Evolutionary conservation across 2,329 filamentous ascomycete genomes (phyloP).

Genomic region (Sphaerulina vaccinii): DNA sequence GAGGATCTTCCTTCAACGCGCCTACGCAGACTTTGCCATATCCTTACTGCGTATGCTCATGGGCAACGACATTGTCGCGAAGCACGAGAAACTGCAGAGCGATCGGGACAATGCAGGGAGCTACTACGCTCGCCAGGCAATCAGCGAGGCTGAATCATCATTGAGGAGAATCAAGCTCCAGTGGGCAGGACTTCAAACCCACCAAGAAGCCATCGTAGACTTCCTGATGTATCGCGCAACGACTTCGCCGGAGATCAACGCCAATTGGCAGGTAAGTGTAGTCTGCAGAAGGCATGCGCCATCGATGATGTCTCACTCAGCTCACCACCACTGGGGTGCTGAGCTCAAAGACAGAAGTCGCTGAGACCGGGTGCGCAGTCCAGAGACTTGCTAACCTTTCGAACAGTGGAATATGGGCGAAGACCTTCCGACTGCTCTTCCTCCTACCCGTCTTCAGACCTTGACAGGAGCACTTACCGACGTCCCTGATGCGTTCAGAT

Average conservation of each 20-base stretch:
- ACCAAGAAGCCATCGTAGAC: constrained; percentile 30
- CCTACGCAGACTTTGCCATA: constrained; percentile 18
- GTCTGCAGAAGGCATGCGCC: too few relatives aligned
- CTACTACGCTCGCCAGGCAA: constrained; percentile 1
- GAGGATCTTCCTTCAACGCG: background rate
- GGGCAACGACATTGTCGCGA: constrained; percentile 15
- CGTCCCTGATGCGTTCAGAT: constrained; percentile 31
- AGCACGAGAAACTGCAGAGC: constrained; percentile 16
- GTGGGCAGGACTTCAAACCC: constrained; percentile 23
- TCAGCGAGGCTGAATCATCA: background rate
- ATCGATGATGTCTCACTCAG: too few relatives aligned
- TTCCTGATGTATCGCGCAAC: constrained; percentile 32
- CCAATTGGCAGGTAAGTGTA: too few relatives aligned
- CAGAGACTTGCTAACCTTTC: too few relatives aligned
- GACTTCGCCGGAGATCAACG: constrained; percentile 9
- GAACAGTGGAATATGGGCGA: constrained; percentile 34
- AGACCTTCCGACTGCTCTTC: constrained; percentile 19
- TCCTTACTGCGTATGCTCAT: constrained; percentile 25
- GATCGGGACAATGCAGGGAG: background rate
- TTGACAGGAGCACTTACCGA: constrained; percentile 18
- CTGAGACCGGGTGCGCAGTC: too few relatives aligned
- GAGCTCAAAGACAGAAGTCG: too few relatives aligned
- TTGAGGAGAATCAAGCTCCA: constrained; percentile 15
- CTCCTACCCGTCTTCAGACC: constrained; percentile 19
- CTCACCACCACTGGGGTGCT: too few relatives aligned